A percentile compares a stretch with the other conserved stretches of the same genome.
phyloP scores from a whole-genome alignment of 2,329 filamentous ascomycete species.

The Cordyceps javanica region DNA sequence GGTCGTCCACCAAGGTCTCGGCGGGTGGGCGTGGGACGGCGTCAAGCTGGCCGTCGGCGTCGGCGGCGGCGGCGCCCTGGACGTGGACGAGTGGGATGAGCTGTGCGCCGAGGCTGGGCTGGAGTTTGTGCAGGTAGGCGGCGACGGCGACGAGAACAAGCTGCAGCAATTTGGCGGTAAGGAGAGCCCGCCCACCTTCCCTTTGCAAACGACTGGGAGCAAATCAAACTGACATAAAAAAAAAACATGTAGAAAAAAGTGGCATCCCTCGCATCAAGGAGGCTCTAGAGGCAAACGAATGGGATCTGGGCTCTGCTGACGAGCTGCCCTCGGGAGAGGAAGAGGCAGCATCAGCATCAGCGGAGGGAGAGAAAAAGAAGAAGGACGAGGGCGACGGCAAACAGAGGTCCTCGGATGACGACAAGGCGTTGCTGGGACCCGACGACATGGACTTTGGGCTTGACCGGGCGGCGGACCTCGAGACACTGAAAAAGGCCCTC shows the following conservation, averaged over 20 bases:
- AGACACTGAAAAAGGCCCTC: constrained; percentile 45
- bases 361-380: too few species aligned
- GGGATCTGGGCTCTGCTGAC: constrained; percentile 35
- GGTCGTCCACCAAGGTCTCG: constrained; percentile 51
- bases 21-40: constrained; percentile 59
- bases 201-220: neutral
- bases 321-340: constrained; percentile 23
- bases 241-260: constrained; percentile 41
- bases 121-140: constrained; percentile 55
- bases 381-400: too few species aligned
- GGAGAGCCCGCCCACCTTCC: too few species aligned
- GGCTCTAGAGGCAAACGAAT: constrained; percentile 61
- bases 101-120: constrained; percentile 49
- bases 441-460: constrained; percentile 46
- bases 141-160: constrained; percentile 28
- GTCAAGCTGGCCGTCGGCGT: constrained; percentile 55
- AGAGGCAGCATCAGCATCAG: too few species aligned
- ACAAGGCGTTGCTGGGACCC: constrained; percentile 29
- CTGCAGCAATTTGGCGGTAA: constrained; percentile 53
- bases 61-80: constrained; percentile 34
- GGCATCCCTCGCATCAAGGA: constrained; percentile 54
- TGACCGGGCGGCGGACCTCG: constrained; percentile 47
- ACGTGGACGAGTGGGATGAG: constrained; percentile 56
- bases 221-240: neutral
- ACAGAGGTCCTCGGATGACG: constrained; percentile 25